phyloP scores from a whole-genome alignment of 768 basidiomycete genomes.

The Tremella yokohamensis region DNA sequence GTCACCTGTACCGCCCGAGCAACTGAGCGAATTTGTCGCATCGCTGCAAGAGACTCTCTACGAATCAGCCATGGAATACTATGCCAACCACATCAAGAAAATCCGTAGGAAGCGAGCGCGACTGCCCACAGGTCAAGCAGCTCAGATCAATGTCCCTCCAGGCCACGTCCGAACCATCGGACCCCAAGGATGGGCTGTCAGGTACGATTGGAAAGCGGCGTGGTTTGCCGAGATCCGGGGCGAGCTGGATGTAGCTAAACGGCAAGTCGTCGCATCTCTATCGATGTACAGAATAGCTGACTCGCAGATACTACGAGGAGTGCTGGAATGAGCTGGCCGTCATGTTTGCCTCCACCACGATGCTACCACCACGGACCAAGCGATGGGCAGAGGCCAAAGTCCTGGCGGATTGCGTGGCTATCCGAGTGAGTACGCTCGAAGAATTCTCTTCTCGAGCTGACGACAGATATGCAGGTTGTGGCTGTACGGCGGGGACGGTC shows the following conservation, averaged over 20 bases:
- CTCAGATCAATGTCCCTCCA: conserved; percentile 23
- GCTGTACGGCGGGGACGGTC: conserved; percentile 82
- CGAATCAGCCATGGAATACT: conserved; percentile 88
- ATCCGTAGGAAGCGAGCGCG: conserved; percentile 84
- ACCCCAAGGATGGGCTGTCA: conserved; percentile 87
- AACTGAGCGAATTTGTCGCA: conserved; percentile 79
- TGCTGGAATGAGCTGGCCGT: conserved; percentile 76
- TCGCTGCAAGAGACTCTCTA: conserved; percentile 77
- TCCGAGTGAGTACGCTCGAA: conserved; percentile 62
- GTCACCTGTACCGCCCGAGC: conserved; percentile 79
- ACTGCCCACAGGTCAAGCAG: conserved; percentile 53
- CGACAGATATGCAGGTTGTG: conserved; percentile 82
- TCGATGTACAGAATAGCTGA: background rate
- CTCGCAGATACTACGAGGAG: conserved; percentile 82
- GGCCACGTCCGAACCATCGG: conserved; percentile 60
- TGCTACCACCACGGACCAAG: conserved; percentile 86
- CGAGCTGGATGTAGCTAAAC: conserved; percentile 86
- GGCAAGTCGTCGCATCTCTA: conserved; percentile 57
- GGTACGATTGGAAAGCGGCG: conserved; percentile 97
- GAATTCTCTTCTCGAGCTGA: background rate
- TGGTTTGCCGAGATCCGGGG: conserved; percentile 92
- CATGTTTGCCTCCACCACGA: conserved; percentile 84
- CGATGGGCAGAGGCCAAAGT: conserved; percentile 99
- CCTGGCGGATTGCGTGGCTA: conserved; percentile 83
- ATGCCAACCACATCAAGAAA: conserved; percentile 85